These are phyloP conservation scores for Trichoderma asperelloides DNA, from an alignment of 495 filamentous ascomycete genomes.

Conservation along the genomic window DNA sequence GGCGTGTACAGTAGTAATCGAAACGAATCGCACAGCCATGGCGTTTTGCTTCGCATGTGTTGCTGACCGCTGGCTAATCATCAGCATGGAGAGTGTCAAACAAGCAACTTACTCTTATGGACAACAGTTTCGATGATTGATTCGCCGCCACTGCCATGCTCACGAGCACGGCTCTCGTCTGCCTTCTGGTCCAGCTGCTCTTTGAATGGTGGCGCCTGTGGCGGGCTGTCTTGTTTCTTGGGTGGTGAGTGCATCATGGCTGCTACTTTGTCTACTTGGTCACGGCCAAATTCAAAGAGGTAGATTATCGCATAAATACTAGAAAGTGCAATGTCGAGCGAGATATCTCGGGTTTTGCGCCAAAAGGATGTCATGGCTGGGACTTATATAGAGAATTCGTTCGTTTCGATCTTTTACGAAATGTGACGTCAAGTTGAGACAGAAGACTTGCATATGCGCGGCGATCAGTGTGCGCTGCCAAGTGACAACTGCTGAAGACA, in stretches of 20 bases:
- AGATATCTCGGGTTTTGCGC: not conserved
- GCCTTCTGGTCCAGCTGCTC: slow-evolving; percentile 21
- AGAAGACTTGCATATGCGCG: not conserved
- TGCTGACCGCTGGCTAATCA: not conserved
- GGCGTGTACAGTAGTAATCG: too few species aligned
- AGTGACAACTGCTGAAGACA: not conserved
- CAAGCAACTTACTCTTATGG: slow-evolving; percentile 19
- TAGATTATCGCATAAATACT: not conserved
- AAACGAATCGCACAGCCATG: not conserved
- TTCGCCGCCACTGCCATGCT: not conserved
- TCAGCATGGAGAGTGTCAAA: not conserved
- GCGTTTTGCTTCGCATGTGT: not conserved
- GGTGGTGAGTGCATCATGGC: not conserved
- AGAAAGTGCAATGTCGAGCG: not conserved
- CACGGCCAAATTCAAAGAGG: not conserved
- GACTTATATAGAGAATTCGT: not conserved
- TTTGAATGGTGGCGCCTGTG: slow-evolving; percentile 16
- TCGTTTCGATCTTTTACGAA: not conserved
- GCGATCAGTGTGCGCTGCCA: not conserved
- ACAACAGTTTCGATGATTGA: slow-evolving; percentile 13
- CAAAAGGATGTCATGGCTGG: not conserved
- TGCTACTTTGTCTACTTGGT: not conserved
- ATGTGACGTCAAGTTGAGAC: not conserved
- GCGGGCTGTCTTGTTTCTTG: not conserved
- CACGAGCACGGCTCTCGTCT: slow-evolving; percentile 1